Base-by-base conservation (phyloP, 768 basidiomycete species). In the Phanerochaete carnosa region DNA sequence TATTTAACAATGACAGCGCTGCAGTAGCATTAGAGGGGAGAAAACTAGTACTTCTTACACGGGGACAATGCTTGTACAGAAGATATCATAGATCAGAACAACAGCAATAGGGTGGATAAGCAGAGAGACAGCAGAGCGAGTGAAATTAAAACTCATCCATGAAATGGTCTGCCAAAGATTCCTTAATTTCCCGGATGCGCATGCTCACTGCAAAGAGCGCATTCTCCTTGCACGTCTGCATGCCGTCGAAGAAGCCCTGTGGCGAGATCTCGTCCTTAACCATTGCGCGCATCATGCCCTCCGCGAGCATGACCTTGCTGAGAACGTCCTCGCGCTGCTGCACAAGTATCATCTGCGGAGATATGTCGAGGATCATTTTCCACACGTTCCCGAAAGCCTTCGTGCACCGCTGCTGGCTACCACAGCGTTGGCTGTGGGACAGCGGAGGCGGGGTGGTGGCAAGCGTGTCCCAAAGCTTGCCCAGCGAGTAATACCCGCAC, bases 401-500 rank as follows among this genome's bases (percentile, higher is more conserved):
- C 62, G 73, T 72, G 61, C 83, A 84, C 37, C 74, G 70, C 26
- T 74, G 74, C 63, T 75, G 73, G 19, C 71, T 71, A 33, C 74
- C 67, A 65, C 82, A 83, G 26, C 77, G 71, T 23, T 72, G 69
- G 51, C 70, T 73, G 64, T 83, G 83, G 47, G 71, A 69, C 29
- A 83, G 66, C 33, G 66, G 58, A 19, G 83, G 83, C 13, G 82
- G 74, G 30, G 72, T 74, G 46, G 62, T 67, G 4, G 79, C 76
- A 7, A 84, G 74, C 19, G 74, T 70, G 50, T 81, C 78, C 73
- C 79, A 79, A 30, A 79, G 68, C 58, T 76, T 74, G 5, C 74
- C 74, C 26, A 84, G 75, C 35, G 77, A 75, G 66, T 84, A 81
- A 66, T 80, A 78, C 16, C 84, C 84, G 26, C 80, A 81, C 8